Base-by-base conservation (phyloP, 441 rosid species). In the Arabidopsis lyrata region DNA sequence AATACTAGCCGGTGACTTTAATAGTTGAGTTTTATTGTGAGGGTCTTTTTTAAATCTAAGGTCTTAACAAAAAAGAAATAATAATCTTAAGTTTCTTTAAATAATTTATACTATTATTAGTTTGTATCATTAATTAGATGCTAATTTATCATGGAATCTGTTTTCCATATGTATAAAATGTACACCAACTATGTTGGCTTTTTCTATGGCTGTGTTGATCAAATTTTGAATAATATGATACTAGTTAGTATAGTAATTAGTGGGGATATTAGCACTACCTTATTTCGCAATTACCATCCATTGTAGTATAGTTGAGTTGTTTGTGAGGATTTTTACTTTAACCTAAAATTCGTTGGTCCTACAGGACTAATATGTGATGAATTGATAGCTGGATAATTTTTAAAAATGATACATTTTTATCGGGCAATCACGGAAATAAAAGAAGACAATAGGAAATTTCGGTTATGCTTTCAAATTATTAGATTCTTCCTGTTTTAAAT, bases 121-220 rank as follows among this genome's bases (percentile, higher is more conserved):
- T 13, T 35, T 32, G 5, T 48, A 48, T 64, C 24, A 65, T 36
- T 38, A 50, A 14, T 53, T 24, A 48, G 36, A 53, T 52, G 38
- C 27, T 42, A 24, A 24, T 29, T 56, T 8, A 1, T 47, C 53
- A 45, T 1, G 48, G 52, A 32, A 5, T 20, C 3, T 44, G 6
- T 10, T 54, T 68, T 54, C 27, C 6, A n/a, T n/a, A 35, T 18
- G 2, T 15, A 32, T 32, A 32, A 56, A 10, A 5, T 68, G 22
- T 31, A 3, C n/a, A 65, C 22, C 58, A 11, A 22, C 58, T 73
- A 12, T 53, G 11, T 56, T 44, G 71, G 65, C 72, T 18, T 56
- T 65, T 73, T 47, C 44, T 57, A 16, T 45, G 32, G 29, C 6
- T 8, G 35, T 54, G 66, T 48, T 74, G 4, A 47, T 56, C 18